Evolutionary conservation across 1,284 basidiomycete genomes (phyloP).

Genomic region (Cystobasidium sp.): DNA sequence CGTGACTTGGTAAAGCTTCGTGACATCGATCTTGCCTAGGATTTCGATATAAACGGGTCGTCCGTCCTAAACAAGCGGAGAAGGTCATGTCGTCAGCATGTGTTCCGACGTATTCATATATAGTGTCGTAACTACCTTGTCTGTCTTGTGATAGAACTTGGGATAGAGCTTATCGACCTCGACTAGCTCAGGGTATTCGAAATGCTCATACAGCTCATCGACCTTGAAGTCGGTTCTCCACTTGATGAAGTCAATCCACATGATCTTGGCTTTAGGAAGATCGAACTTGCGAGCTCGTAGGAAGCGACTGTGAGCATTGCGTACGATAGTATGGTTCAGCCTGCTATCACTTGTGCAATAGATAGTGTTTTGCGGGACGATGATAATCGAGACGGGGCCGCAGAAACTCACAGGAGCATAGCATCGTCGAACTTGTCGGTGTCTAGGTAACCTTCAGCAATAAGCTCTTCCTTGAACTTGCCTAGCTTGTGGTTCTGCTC

Average conservation of each 20-base stretch:
- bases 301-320: conserved; percentile 61
- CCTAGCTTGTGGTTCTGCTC: conserved; percentile 73
- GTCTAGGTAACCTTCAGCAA: conserved; percentile 60
- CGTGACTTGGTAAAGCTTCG: conserved; percentile 77
- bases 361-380: not conserved
- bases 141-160: conserved; percentile 77
- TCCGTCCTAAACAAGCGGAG: conserved; percentile 69
- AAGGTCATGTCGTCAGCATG: not conserved
- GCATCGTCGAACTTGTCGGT: conserved; percentile 71
- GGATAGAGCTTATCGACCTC: conserved; percentile 73
- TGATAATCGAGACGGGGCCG: not conserved
- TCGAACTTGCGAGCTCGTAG: conserved; percentile 93
- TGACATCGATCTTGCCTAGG: conserved; percentile 86
- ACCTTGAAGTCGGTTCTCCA: conserved; percentile 90
- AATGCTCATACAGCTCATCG: conserved; percentile 82
- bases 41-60: conserved; percentile 94
- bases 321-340: not conserved
- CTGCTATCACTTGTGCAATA: not conserved
- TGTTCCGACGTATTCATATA: not conserved
- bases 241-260: conserved; percentile 81
- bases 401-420: conserved; percentile 66
- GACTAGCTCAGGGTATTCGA: conserved; percentile 83
- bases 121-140: conserved; percentile 67
- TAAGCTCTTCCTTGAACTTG: conserved; percentile 58
- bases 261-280: conserved; percentile 75